Evolutionary conservation across 2,329 filamentous ascomycete species (phyloP).

Genomic region (Verticillium isaacii): DNA sequence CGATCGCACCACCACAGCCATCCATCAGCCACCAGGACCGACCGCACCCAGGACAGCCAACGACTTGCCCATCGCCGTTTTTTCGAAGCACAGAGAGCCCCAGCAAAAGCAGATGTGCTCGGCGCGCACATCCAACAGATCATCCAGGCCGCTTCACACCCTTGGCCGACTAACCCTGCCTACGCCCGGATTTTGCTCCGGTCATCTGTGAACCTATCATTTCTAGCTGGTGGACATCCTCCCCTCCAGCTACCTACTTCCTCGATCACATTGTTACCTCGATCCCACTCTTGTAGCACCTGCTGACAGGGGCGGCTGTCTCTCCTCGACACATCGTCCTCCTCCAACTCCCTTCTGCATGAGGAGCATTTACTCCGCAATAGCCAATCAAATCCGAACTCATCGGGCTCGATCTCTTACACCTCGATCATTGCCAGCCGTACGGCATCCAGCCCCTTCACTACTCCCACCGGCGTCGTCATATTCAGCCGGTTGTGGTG

Average conservation of each 20-base stretch:
- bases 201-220: background rate
- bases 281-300: background rate
- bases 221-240: background rate
- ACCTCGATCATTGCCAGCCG: conserved; percentile 3
- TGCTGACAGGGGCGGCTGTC: background rate
- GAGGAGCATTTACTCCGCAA: conserved; percentile 14
- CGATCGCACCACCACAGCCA: no score
- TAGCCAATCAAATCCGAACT: conserved; percentile 3
- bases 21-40: no score
- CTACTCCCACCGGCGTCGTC: conserved; percentile 5
- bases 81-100: no score
- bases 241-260: background rate
- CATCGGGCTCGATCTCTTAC: background rate
- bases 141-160: background rate
- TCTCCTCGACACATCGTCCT: background rate
- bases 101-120: background rate
- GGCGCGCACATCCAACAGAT: no score
- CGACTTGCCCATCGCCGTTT: background rate
- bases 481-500: background rate
- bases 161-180: background rate
- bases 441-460: background rate
- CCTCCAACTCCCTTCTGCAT: conserved; percentile 4
- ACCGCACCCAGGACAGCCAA: no score
- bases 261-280: background rate
- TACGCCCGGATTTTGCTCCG: background rate